Conservation (phyloP, 768 basidiomycete species). For the Fibroporia radiculosa region DNA sequence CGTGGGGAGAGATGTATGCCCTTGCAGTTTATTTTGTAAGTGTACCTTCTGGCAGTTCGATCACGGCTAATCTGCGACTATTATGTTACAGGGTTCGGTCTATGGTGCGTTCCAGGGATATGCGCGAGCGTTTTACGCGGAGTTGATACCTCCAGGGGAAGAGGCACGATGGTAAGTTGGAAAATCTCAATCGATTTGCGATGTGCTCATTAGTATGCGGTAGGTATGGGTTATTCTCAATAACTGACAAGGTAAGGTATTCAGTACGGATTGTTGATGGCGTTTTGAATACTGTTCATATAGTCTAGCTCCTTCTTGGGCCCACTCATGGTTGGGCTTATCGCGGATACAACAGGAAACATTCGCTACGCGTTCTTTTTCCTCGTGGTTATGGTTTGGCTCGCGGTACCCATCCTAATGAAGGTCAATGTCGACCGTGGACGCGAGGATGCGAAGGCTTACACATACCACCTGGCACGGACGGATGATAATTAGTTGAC, state of each 20-base stretch:
- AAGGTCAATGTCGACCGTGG: slow-evolving; percentile 68
- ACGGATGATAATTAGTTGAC: too few species aligned
- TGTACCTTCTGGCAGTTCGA: slow-evolving; percentile 2
- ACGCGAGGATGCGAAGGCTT: slow-evolving; percentile 37
- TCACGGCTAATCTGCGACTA: not conserved
- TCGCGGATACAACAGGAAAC: slow-evolving; percentile 85
- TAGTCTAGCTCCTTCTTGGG: slow-evolving; percentile 91
- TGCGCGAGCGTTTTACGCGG: slow-evolving; percentile 80
- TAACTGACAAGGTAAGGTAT: slow-evolving; percentile 72
- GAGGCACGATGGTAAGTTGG: slow-evolving; percentile 75
- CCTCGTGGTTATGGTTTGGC: slow-evolving; percentile 72
- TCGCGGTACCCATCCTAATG: slow-evolving; percentile 68
- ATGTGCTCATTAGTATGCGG: not conserved
- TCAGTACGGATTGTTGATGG: not conserved
- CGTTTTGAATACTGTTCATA: not conserved
- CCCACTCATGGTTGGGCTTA: slow-evolving; percentile 79
- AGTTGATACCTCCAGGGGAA: slow-evolving; percentile 79
- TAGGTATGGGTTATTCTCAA: slow-evolving; percentile 74
- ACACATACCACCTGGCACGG: slow-evolving; percentile 10
- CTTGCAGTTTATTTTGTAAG: slow-evolving; percentile 76
- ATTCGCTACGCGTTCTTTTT: slow-evolving; percentile 91
- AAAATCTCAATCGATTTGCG: not conserved
- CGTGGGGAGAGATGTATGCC: slow-evolving; percentile 77
- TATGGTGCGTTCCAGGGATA: slow-evolving; percentile 92
- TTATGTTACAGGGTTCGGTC: slow-evolving; percentile 40